Evolutionary conservation across 441 rosid genomes (phyloP).

Genomic region (Syzygium syzygioides): DNA sequence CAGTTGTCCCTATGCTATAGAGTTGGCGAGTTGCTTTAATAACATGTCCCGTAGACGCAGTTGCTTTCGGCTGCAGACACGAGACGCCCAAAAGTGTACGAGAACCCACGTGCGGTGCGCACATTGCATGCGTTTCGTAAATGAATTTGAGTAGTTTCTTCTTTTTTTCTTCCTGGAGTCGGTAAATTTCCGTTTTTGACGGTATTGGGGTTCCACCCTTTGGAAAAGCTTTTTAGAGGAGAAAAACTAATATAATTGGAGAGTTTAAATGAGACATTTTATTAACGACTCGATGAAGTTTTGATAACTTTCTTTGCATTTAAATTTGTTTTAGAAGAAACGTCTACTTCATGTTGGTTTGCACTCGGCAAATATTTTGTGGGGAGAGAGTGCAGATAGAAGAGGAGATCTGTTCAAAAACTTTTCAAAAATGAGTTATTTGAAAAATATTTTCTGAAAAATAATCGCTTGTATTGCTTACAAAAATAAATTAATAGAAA

Average conservation of each 20-base stretch:
- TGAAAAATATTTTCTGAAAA: no score
- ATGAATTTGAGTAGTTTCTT: not conserved
- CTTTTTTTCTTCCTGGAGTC: not conserved
- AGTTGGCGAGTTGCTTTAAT: not conserved
- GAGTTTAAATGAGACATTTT: not conserved
- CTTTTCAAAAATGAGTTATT: no score
- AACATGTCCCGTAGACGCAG: not conserved
- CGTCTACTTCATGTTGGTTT: not conserved
- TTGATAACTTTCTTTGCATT: not conserved
- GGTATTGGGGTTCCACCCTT: not conserved
- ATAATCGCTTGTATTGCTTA: no score
- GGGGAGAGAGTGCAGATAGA: no score
- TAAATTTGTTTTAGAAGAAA: not conserved
- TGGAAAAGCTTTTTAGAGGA: not conserved
- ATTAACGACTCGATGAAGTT: not conserved
- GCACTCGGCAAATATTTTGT: not conserved
- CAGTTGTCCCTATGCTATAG: not conserved
- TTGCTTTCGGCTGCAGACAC: not conserved
- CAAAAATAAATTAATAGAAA: no score
- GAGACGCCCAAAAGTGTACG: not conserved
- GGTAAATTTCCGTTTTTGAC: not conserved
- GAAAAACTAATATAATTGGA: not conserved
- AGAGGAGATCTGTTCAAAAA: no score
- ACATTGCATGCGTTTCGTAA: not conserved
- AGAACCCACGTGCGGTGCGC: not conserved